Conservation (phyloP, 192 early-diverging fungal genomes). For the Phycomyces blakesleeanus region DNA sequence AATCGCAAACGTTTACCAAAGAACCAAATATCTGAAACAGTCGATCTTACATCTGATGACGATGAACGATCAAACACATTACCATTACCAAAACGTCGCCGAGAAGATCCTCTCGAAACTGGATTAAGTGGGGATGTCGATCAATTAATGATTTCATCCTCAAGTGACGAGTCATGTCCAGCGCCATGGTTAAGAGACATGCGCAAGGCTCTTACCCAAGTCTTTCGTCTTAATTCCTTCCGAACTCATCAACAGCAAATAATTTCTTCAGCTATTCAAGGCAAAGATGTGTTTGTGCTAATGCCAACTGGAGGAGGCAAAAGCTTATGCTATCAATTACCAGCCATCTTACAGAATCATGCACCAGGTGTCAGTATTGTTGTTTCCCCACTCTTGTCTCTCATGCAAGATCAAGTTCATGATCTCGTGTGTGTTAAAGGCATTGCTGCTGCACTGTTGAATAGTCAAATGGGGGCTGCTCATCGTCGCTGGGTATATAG, state of each 20-base stretch:
- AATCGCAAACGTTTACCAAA: neutral
- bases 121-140: too few species aligned
- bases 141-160: too few species aligned
- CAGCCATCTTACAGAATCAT: constrained; percentile 63
- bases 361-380: constrained; percentile 66
- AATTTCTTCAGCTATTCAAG: constrained; percentile 77
- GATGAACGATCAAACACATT: neutral
- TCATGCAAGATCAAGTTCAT: constrained; percentile 83
- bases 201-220: constrained; percentile 60
- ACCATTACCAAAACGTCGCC: too few species aligned
- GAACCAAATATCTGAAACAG: neutral
- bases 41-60: neutral
- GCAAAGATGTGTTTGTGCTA: constrained; percentile 84
- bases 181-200: constrained; percentile 48
- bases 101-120: too few species aligned
- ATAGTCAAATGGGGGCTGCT: constrained; percentile 34
- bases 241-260: constrained; percentile 80
- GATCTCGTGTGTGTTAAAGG: constrained; percentile 33
- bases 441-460: neutral
- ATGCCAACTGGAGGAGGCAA: constrained; percentile 99
- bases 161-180: neutral
- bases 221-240: constrained; percentile 74
- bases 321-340: constrained; percentile 90
- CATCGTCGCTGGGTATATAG: constrained; percentile 56
- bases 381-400: constrained; percentile 73